Conservation (phyloP, 1,284 basidiomycete genomes). For the Melampsora occidentalis region DNA sequence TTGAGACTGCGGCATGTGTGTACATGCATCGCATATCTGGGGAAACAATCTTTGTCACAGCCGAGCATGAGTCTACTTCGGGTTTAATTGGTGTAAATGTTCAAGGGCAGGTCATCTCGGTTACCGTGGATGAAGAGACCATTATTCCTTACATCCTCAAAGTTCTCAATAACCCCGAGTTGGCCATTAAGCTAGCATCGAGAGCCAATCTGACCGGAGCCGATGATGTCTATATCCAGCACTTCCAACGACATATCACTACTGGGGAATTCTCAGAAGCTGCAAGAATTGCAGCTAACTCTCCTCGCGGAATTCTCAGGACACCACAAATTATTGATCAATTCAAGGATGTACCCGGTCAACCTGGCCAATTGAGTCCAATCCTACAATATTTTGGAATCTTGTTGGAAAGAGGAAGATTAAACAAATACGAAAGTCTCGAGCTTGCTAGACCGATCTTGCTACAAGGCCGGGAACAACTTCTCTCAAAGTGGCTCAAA, state of each 20-base stretch:
- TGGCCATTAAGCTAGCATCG: constrained; percentile 96
- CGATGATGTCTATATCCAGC: constrained; percentile 92
- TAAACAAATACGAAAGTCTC: constrained; percentile 93
- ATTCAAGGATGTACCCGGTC: constrained; percentile 91
- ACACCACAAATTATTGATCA: constrained; percentile 95
- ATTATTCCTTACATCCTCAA: constrained; percentile 92
- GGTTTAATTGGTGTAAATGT: constrained; percentile 99
- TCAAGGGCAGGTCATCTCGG: constrained; percentile 96
- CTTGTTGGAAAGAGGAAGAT: constrained; percentile 91
- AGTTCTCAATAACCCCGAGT: constrained; percentile 92
- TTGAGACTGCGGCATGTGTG: constrained; percentile 96
- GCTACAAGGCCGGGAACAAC: constrained; percentile 92
- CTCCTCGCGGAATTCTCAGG: constrained; percentile 90
- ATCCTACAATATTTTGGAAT: constrained; percentile 99
- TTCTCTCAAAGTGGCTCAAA: constrained; percentile 99
- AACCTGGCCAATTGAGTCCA: constrained; percentile 86
- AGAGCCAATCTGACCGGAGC: constrained; percentile 96
- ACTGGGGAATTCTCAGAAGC: constrained; percentile 88
- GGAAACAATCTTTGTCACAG: constrained; percentile 98
- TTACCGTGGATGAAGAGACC: constrained; percentile 93
- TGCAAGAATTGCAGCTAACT: constrained; percentile 98
- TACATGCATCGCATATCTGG: constrained; percentile 99
- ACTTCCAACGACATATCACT: constrained; percentile 90
- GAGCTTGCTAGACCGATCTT: constrained; percentile 95
- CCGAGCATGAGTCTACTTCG: constrained; percentile 86